Percentiles rank a stretch among this genome's conserved stretches.
phyloP scores from a whole-genome alignment of 2,329 filamentous ascomycete genomes.

The Aciculosporium take region DNA sequence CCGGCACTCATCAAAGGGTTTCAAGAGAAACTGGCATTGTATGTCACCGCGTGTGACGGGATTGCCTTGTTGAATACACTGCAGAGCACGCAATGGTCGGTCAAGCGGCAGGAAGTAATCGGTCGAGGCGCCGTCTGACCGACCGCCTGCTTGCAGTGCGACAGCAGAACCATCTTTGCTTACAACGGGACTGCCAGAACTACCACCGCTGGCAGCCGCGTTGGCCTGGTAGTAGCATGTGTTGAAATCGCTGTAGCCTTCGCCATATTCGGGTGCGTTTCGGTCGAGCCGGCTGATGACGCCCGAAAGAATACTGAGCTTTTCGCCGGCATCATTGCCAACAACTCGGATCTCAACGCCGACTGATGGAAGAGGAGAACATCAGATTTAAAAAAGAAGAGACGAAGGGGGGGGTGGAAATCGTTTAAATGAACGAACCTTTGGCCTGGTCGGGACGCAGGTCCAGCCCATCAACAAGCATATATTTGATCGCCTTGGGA shows the following conservation, averaged over 20 bases:
- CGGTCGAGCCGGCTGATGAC: constrained; percentile 92
- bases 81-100: constrained; percentile 71
- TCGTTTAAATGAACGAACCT: constrained; percentile 23
- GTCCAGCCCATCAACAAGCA: constrained; percentile 69
- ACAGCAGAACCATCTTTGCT: constrained; percentile 88
- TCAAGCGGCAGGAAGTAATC: constrained; percentile 96
- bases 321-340: constrained; percentile 96
- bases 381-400: constrained; percentile 6
- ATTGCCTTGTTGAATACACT: constrained; percentile 65
- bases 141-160: constrained; percentile 83
- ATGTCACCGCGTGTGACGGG: constrained; percentile 86
- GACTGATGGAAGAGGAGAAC: constrained; percentile 32
- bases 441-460: constrained; percentile 76
- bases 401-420: no score
- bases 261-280: constrained; percentile 94
- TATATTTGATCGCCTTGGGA: constrained; percentile 91
- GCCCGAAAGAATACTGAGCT: constrained; percentile 92
- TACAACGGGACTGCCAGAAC: constrained; percentile 95
- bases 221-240: constrained; percentile 95
- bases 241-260: constrained; percentile 97
- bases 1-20: constrained; percentile 93
- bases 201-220: constrained; percentile 88
- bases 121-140: constrained; percentile 87
- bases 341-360: constrained; percentile 93
- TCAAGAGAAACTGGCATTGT: constrained; percentile 91